These are phyloP conservation scores for Aspergillus ustus DNA, from an alignment of 2,329 filamentous ascomycete species.

Conservation along the genomic window DNA sequence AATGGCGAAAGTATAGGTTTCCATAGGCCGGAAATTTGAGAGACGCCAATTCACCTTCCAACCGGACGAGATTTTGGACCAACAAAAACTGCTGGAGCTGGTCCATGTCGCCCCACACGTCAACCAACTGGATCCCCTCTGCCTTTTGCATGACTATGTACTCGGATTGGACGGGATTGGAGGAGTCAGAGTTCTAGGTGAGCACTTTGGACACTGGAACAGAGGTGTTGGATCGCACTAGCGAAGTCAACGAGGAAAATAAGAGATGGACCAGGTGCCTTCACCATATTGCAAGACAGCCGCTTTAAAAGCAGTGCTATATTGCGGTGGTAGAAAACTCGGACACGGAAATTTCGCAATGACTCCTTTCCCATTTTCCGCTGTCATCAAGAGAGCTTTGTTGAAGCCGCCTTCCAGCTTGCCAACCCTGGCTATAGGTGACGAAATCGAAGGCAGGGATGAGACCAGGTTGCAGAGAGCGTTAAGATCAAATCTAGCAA, in stretches of 20 bases:
- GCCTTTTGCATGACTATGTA: slow-evolving; percentile 44
- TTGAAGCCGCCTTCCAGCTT: slow-evolving; percentile 28
- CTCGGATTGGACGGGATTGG: slow-evolving; percentile 38
- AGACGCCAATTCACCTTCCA: slow-evolving; percentile 31
- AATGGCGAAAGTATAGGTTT: slow-evolving; percentile 35
- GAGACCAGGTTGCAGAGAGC: no score
- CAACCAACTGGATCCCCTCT: slow-evolving; percentile 32
- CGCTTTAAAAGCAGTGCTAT: slow-evolving; percentile 30
- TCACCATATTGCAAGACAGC: slow-evolving; percentile 30
- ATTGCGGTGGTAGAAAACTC: slow-evolving; percentile 29
- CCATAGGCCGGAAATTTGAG: slow-evolving; percentile 34
- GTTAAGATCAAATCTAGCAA: no score
- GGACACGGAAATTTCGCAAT: slow-evolving; percentile 33
- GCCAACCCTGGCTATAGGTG: slow-evolving; percentile 20
- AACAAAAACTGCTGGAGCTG: slow-evolving; percentile 29
- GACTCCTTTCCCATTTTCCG: slow-evolving; percentile 28
- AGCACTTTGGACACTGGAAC: slow-evolving; percentile 34
- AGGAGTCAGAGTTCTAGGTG: slow-evolving; percentile 31
- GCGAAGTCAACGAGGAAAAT: slow-evolving; percentile 20
- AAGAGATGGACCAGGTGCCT: neutral
- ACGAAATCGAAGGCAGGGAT: no score
- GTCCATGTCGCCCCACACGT: slow-evolving; percentile 36
- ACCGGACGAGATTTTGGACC: slow-evolving; percentile 31
- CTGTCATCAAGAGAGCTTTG: slow-evolving; percentile 31
- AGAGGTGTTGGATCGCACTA: slow-evolving; percentile 25